A percentile compares a stretch with the other conserved stretches of the same genome.
Evolutionary conservation across 257 asterid genomes (phyloP).

Genomic region (Solanum commersonii): DNA sequence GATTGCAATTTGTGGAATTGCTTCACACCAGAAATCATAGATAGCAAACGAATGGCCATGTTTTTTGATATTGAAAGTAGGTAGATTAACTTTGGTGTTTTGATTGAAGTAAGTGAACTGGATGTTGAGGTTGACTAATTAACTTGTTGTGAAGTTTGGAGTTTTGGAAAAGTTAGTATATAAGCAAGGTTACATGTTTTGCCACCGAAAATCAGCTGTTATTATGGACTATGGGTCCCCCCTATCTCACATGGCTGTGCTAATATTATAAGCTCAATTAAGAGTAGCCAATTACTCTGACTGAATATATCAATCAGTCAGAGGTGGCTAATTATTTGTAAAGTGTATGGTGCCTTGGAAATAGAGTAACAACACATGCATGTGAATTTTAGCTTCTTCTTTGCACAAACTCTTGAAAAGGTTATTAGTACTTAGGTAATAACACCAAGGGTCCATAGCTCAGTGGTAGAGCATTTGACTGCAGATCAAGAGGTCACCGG

Average conservation of each 20-base stretch:
- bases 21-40: slow-evolving; percentile 3
- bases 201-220: background rate
- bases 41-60: slow-evolving; percentile 25
- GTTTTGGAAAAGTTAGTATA: background rate
- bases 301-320: background rate
- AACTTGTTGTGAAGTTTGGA: background rate
- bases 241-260: slow-evolving; percentile 17
- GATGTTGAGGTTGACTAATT: no score
- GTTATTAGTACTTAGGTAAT: fast-evolving
- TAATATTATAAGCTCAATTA: background rate
- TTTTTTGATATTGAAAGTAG: background rate
- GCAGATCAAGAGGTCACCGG: slow-evolving; percentile 42
- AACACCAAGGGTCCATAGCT: slow-evolving; percentile 33
- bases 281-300: background rate
- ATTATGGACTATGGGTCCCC: background rate
- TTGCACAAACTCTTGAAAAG: background rate
- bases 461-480: slow-evolving; percentile 86
- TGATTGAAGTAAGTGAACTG: background rate
- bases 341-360: background rate
- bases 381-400: background rate
- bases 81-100: background rate
- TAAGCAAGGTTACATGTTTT: background rate
- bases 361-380: background rate
- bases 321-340: background rate
- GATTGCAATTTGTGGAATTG: slow-evolving; percentile 22